Evolutionary conservation across 306 rosid genomes (phyloP).

Genomic region (Luffa aegyptiaca): DNA sequence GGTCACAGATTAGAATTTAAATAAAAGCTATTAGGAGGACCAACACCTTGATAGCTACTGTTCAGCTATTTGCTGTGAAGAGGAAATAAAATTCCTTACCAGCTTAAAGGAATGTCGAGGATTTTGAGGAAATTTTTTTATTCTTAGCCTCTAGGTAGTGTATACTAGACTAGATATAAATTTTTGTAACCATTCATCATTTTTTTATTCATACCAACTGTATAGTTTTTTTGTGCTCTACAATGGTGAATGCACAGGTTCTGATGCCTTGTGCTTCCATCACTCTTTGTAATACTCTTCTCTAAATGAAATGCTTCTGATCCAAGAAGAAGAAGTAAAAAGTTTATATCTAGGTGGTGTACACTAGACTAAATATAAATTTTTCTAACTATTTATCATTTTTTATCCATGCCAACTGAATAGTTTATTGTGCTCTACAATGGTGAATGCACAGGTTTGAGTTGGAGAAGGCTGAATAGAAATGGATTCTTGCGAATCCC

Average conservation of each 20-base stretch:
- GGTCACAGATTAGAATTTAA: neutral
- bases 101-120: neutral
- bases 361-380: neutral
- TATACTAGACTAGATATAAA: neutral
- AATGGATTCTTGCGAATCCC: too few species aligned
- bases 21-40: neutral
- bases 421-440: neutral
- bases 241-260: neutral
- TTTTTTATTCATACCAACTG: neutral
- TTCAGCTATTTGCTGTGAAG: neutral
- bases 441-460: neutral
- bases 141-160: neutral
- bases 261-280: neutral
- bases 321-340: neutral
- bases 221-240: neutral
- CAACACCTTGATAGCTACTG: neutral
- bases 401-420: neutral
- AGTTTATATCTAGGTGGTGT: neutral
- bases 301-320: neutral
- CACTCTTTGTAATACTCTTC: neutral
- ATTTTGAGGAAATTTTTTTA: neutral
- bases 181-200: neutral
- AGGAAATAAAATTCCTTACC: neutral
- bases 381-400: neutral
- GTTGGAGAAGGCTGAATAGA: too few species aligned